Evolutionary conservation across 768 basidiomycete genomes (phyloP).

Genomic region (Cystoderma amianthinum): DNA sequence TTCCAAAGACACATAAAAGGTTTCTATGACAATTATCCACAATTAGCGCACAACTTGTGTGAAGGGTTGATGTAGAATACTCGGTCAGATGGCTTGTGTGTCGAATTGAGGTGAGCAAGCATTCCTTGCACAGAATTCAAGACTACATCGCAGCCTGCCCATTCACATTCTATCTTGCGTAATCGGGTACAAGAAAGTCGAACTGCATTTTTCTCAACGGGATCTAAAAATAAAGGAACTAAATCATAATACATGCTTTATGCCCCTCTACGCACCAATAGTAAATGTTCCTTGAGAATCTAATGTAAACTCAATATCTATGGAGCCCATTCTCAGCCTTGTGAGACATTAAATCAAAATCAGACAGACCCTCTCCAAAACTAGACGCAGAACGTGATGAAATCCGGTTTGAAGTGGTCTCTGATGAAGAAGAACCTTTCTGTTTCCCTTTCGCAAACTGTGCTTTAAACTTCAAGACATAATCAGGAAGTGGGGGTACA

Average conservation of each 20-base stretch:
- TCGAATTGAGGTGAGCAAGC: constrained; percentile 38
- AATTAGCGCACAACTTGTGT: too few relatives aligned
- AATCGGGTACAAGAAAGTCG: constrained; percentile 42
- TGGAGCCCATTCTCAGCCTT: too few relatives aligned
- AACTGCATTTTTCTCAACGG: constrained; percentile 35
- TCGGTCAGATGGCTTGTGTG: constrained; percentile 17
- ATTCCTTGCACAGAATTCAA: constrained; percentile 48
- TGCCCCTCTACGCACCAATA: constrained; percentile 11
- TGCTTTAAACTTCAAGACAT: too few relatives aligned
- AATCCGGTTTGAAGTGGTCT: too few relatives aligned
- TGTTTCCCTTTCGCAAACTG: too few relatives aligned
- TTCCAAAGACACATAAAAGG: constrained; percentile 49
- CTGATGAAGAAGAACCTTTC: too few relatives aligned
- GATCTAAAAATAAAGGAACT: constrained; percentile 32
- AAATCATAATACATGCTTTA: constrained; percentile 9
- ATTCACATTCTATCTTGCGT: constrained; percentile 44
- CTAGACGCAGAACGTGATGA: too few relatives aligned
- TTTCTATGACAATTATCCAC: constrained; percentile 14
- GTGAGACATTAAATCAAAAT: too few relatives aligned
- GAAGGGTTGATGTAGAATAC: too few relatives aligned
- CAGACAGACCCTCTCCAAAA: too few relatives aligned
- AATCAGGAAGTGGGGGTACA: too few relatives aligned
- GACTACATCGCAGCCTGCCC: constrained; percentile 48
- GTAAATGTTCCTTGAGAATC: constrained; percentile 9
- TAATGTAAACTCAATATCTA: not conserved